Evolutionary conservation across 2,329 filamentous ascomycete species (phyloP), one percentile per base, ranked within the genome.

Genomic region (Ceratocystis albifundus): DNA sequence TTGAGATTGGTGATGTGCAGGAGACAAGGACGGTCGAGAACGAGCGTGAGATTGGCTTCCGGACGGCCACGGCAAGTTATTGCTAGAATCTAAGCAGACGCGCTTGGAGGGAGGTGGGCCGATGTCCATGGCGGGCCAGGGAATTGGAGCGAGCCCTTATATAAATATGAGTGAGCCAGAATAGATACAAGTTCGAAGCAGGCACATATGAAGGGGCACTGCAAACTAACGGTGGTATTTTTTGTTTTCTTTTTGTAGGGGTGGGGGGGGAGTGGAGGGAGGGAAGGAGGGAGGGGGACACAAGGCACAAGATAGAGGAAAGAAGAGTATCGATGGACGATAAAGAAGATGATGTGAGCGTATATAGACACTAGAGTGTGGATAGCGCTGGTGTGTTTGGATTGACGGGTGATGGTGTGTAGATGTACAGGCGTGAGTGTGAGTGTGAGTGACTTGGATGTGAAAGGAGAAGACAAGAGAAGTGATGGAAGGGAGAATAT

Each of bases 11-110:
- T 67, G 66, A 69, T 72, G 72, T 68, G 77, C 76, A 69, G 73
- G 71, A 63, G 76, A 74, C 69, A 75, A 75, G 66, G 76, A 71
- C 72, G 73, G 78, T 69, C 75, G 72, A 69, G 69, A 65, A 53
- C 55, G 55, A 30, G 55, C 25, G 30, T 32, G 28, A 3, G 55
- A 59, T 30, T 59, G 55, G 28, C 55, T 59, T 59, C 28, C 55
- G 28, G 55, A 8, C n/a, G 55, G 55, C 55, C 55, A 59, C 55
- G 61, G 65, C 64, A 20, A n/a, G 36, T 59, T 59, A n/a, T 59
- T 59, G 55, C 20, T 59, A 48, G 44, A 48, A 17, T 64, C 45
- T 53, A 55, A 61, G 45, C 44, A 45, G 32, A 22, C 61, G 36
- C 46, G 36, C 50, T 62, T 66, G 57, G 59, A 36, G 36, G 46